Base-by-base conservation (phyloP, 352 stramenopile genomes). In the Elongisporangium anandrum region DNA sequence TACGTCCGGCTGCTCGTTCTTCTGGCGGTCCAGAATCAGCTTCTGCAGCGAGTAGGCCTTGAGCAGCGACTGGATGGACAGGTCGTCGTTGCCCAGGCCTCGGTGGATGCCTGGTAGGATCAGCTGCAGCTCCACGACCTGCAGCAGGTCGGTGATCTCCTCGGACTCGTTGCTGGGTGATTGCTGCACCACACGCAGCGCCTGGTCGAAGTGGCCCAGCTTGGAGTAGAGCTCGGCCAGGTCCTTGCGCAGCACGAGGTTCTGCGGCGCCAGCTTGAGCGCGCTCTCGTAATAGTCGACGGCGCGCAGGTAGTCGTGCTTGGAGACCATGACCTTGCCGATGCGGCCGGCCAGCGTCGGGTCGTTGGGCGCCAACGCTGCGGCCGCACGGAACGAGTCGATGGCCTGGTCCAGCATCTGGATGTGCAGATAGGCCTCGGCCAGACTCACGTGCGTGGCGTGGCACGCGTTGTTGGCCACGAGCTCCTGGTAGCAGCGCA, bases 221-320 rank as follows among this genome's bases (percentile, higher is more conserved):
- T 96, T 95, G 9, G 89, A 61, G 64, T 96, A 97, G 21, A 98
- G 64, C 60, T 92, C 84, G 1, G 89, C 89, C 4, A 98, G 75
- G 65, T 98, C 92, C 61, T 92, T 92, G 19, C 91, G 82, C 13
- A 98, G 60, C 48, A 88, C 64, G 17, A 92, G 74, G 58, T 94
- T 95, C 17, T 67, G 64, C 13, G 88, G 80, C 17, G 83, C 71
- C 39, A 93, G 70, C 49, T 93, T 84, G 48, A 98, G 64, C 13
- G 93, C 90, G 24, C 80, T 90, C 58, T 97, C 85, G 67, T 98
- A 98, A 75, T 98, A 98, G 24, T 97, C 89, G 8, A 98, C 81
- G 21, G 94, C 94, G 58, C 94, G 88, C 54, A 89, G 61, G 66
- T 97, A 98, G 72, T 98, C 90, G 65, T 98, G 94, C 58, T 95